These are phyloP conservation scores for Dactylonectria macrodidyma DNA, from an alignment of 2,329 filamentous ascomycete genomes.

Conservation along the genomic window DNA sequence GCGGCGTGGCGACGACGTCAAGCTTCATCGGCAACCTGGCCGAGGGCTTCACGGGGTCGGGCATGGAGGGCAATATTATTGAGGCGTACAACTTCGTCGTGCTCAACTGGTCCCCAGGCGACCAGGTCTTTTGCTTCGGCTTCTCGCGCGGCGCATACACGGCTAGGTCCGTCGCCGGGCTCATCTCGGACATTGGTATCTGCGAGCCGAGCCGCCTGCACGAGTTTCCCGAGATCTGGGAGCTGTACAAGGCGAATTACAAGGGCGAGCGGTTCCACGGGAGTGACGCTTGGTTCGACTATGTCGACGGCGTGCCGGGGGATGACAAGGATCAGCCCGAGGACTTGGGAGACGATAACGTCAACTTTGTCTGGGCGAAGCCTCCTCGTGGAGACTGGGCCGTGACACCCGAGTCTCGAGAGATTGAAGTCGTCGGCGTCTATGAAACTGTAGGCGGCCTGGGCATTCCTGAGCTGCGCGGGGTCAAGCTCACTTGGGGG, in stretches of 20 bases:
- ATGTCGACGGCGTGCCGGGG: constrained; percentile 41
- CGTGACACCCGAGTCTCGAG: constrained; percentile 38
- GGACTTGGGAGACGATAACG: background rate
- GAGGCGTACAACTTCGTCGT: constrained; percentile 56
- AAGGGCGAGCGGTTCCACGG: constrained; percentile 32
- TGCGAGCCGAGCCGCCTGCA: constrained; percentile 45
- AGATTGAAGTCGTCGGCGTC: constrained; percentile 43
- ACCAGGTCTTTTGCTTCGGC: constrained; percentile 54
- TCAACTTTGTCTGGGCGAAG: constrained; percentile 32
- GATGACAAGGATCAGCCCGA: constrained; percentile 28
- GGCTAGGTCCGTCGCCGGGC: constrained; percentile 52
- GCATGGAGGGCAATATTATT: constrained; percentile 50
- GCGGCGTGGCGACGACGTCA: constrained; percentile 50
- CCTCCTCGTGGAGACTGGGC: constrained; percentile 40
- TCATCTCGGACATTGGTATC: constrained; percentile 48
- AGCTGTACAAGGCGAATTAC: constrained; percentile 44
- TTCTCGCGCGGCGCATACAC: constrained; percentile 57
- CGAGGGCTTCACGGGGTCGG: constrained; percentile 45
- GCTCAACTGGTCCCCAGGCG: constrained; percentile 50
- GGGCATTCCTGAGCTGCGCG: constrained; percentile 44
- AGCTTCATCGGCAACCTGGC: constrained; percentile 14
- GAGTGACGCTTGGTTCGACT: constrained; percentile 42
- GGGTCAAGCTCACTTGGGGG: constrained; percentile 38
- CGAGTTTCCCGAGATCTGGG: constrained; percentile 45
- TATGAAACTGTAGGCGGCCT: constrained; percentile 47